Evolutionary conservation across 768 basidiomycete species (phyloP), one percentile per base, ranked within the genome.

Genomic region (Russula griseocarnosa): DNA sequence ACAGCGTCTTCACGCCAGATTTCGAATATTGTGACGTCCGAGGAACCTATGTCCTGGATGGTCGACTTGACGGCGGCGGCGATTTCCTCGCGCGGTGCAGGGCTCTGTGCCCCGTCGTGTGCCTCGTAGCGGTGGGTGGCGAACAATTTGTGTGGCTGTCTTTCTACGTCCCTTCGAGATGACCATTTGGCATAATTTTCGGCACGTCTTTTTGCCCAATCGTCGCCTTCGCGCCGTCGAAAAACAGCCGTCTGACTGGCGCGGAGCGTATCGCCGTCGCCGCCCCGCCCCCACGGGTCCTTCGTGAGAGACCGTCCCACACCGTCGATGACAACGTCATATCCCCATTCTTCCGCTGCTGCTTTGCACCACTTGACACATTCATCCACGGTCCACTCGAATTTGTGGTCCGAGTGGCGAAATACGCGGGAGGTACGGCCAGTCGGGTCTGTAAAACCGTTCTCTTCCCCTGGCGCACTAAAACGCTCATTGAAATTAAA

Each of bases 371-470:
- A 90, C 18, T 67, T 68, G 22, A 71, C 69, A 71, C 92, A 96
- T 70, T 95, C 93, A 3, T 83, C 82, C 0, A 74, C 71, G 0
- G 91, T 94, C 88, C 90, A 95, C 73, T 96, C 93, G 66, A 94
- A 92, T 69, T 93, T 88, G 74, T 96, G 93, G 67, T 94, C 93
- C 26, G 74, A 63, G 71, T 95, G 91, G 24, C 93, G 80, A 76
- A 94, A 94, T 32, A 88, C 73, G 1, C 92, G 83, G 53, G 81
- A 71, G 0, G 91, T 94, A 20, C 88, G 82, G 16, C 79, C 77
- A 0, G 92, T 94, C 3, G 94, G 92, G 73, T 95, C 93, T 0
- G 73, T 78, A 71, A 73, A 85, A 0, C 88, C 92, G 0, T 62
- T 66, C 5, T 75, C 74, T 0, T 74, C 72, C 42, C 75, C 77